Percentiles rank a stretch among this genome's conserved stretches.
Conservation (phyloP, 1,284 basidiomycete species). For the Moesziomyces sp. region DNA sequence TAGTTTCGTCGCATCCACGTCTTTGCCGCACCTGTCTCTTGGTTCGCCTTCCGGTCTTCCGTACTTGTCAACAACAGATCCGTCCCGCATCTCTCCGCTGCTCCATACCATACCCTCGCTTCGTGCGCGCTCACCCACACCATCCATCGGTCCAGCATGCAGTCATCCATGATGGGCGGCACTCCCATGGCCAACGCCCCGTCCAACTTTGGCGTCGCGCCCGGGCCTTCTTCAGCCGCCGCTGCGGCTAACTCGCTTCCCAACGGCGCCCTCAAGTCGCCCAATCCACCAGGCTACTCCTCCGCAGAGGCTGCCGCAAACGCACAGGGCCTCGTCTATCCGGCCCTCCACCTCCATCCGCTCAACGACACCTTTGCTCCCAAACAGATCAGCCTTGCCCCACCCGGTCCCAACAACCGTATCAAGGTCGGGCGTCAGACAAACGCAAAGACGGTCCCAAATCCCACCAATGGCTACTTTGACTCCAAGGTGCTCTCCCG, state of each 20-base stretch:
- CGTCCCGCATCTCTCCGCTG: too few relatives aligned
- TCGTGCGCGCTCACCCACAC: background rate
- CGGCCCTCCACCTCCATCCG: conserved; percentile 77
- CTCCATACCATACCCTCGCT: too few relatives aligned
- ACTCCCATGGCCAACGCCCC: conserved; percentile 51
- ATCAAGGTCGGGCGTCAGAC: conserved; percentile 98
- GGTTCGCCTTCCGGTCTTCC: too few relatives aligned
- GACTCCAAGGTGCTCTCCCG: conserved; percentile 95
- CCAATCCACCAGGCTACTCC: conserved; percentile 13
- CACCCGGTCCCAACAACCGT: conserved; percentile 70
- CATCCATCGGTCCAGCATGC: conserved; percentile 22
- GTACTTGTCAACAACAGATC: too few relatives aligned
- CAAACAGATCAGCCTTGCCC: conserved; percentile 88
- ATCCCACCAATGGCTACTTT: conserved; percentile 94
- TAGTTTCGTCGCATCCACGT: too few relatives aligned
- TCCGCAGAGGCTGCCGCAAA: conserved; percentile 42
- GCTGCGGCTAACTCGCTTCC: conserved; percentile 1
- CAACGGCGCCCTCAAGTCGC: conserved; percentile 22
- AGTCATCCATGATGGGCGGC: conserved; percentile 42
- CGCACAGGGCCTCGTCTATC: conserved; percentile 57
- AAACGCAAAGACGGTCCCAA: conserved; percentile 93
- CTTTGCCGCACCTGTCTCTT: too few relatives aligned
- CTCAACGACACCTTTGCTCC: conserved; percentile 95
- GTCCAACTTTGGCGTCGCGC: conserved; percentile 40
- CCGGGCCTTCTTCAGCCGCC: conserved; percentile 14